These are phyloP conservation scores for Magnaporthiopsis incrustans DNA, from an alignment of 2,329 filamentous ascomycete genomes.

Conservation along the genomic window DNA sequence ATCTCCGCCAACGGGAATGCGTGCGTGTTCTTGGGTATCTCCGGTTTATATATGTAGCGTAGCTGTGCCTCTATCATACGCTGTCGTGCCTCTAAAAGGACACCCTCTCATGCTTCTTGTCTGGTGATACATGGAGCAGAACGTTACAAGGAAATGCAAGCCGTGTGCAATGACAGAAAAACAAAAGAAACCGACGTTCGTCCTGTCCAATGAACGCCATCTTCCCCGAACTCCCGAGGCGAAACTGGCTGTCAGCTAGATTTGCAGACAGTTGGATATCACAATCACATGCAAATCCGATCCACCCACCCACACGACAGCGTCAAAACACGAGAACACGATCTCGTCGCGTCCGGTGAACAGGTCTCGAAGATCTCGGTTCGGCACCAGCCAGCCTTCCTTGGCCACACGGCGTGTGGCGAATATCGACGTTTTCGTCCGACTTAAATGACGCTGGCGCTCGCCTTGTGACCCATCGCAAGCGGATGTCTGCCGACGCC, in stretches of 20 bases:
- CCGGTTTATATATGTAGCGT: not conserved
- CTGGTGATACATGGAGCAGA: not conserved
- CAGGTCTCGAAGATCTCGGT: not conserved
- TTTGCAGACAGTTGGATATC: not conserved
- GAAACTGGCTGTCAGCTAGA: not conserved
- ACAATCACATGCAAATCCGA: not conserved
- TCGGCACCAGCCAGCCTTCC: not conserved
- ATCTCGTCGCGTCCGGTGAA: not conserved
- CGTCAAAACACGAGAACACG: not conserved
- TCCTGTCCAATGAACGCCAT: not conserved
- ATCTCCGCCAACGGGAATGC: not conserved
- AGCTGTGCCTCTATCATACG: not conserved
- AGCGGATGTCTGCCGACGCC: constrained; percentile 31
- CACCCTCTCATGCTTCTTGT: not conserved
- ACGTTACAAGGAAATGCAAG: not conserved
- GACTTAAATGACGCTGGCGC: constrained; percentile 18
- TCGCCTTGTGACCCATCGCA: constrained; percentile 17
- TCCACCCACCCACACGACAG: not conserved
- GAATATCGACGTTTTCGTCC: not conserved
- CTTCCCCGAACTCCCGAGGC: not conserved
- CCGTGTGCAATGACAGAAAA: not conserved
- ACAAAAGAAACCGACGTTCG: not conserved
- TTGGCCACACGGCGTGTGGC: too few species aligned
- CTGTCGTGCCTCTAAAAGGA: not conserved
- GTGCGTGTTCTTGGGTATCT: not conserved